Base-by-base conservation (phyloP, 306 rosid genomes). In the Delonix regia region DNA sequence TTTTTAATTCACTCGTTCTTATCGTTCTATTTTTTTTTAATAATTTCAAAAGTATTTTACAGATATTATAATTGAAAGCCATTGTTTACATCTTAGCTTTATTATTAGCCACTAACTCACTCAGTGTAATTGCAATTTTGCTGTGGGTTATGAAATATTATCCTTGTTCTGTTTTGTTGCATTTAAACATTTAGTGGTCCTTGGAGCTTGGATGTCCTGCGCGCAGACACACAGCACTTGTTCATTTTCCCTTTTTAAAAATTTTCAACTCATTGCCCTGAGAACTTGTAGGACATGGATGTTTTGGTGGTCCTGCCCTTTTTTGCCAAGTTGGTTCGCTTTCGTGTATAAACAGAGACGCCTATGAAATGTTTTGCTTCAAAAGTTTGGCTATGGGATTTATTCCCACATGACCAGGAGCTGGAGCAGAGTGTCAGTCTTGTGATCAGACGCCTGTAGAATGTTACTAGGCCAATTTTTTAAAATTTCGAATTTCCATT, bases 61-160 rank as follows among this genome's bases (percentile, higher is more conserved):
- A n/a, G n/a, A n/a, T n/a, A n/a, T n/a, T n/a, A n/a, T n/a, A n/a
- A n/a, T n/a, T n/a, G n/a, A n/a, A 60, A 42, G 59, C 41, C 67
- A 59, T 67, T 42, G 14, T 15, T 18, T 61, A 65, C 76, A 44
- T 24, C 47, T 49, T 42, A 7, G 19, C 13, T 63, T 57, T 30
- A 30, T 48, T 33, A 77, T 51, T 72, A 66, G 83, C 49, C 28
- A n/a, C 24, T 76, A 77, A 55, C 76, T 52, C 68, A 41, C 21
- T 78, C 45, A 7, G 52, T 39, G 61, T 63, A 28, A 38, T 38
- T 45, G 71, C 62, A 56, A 34, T 77, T 71, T 71, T 56, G 68
- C 71, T 18, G 0, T 38, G 9, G 28, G 5, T 0, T 34, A 24
- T n/a, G 48, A 22, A 10, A 18, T 64, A 4, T 14, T 59, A 19